Evolutionary conservation across 805 yeast species (phyloP), one percentile per base, ranked within the genome.

Genomic region (Candida wancherniae): DNA sequence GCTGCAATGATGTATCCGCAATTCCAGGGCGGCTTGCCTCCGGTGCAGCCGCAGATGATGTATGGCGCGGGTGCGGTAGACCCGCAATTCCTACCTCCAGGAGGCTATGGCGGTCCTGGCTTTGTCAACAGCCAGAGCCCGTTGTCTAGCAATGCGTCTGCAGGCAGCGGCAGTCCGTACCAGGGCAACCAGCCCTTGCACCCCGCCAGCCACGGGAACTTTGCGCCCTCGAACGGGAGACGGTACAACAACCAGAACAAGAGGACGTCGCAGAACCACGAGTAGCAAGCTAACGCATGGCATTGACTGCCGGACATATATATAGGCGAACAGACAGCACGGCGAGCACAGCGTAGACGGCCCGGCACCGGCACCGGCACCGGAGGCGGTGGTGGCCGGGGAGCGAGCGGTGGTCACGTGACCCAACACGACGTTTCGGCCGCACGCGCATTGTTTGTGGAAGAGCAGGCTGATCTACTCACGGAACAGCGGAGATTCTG

Each of bases 1-100:
- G 61, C 60, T 9, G 63, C 66, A 11, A 58, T 61, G 63, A 45
- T 58, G 50, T 58, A 58, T 35, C 64, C 62, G 31, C 66, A 58
- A 36, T 44, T 51, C 23, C 57, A 51, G 10, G 55, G 50, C 2
- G 57, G 53, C 8, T 42, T 53, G 15, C 58, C 64, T 3, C 58
- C 58, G 10, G 61, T 59, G 3, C 45, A 55, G 27, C 60, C 60
- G 8, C 65, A 55, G 6, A 41, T 60, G 27, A 53, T 61, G 51
- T 60, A 55, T 38, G 47, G 38, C 15, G 40, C 45, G 7, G 57
- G 56, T 4, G 56, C 56, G 9, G 55, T 46, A 4, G 63, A 58
- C 11, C 58, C 54, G 4, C 57, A 37, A 29, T 56, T 51, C 33
- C 28, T 58, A 24, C 61, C 62, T 3, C 63, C 65, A 3, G 62